Conservation (phyloP, 2,329 filamentous ascomycete species). For the Penicillium paneum region DNA sequence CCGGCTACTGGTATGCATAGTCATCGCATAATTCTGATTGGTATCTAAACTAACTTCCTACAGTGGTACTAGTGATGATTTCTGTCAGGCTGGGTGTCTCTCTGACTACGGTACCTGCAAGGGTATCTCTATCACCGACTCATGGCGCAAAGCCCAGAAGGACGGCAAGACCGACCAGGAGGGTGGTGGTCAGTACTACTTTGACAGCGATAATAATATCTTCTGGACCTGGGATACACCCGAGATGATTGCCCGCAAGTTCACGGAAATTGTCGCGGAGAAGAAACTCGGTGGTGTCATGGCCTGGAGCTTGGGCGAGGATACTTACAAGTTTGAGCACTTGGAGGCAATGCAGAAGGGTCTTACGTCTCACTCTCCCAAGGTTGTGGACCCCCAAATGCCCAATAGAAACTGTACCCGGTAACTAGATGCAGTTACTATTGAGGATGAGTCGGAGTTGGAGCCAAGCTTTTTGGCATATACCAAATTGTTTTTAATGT, state of each 20-base stretch:
- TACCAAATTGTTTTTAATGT: not conserved
- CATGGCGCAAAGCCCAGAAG: conserved; percentile 56
- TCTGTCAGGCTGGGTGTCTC: conserved; percentile 34
- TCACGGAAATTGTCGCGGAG: conserved; percentile 56
- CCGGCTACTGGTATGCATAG: conserved; percentile 35
- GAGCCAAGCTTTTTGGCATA: not conserved
- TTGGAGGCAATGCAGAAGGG: conserved; percentile 44
- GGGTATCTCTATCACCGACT: conserved; percentile 52
- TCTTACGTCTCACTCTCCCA: conserved; percentile 9
- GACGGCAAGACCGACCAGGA: conserved; percentile 56
- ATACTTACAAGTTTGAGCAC: conserved; percentile 48
- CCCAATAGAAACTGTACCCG: not conserved
- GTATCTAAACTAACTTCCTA: conserved; percentile 11
- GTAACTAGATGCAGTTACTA: too few species aligned
- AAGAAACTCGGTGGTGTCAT: conserved; percentile 66
- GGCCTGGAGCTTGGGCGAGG: conserved; percentile 72
- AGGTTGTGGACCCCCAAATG: not conserved
- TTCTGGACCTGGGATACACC: conserved; percentile 76
- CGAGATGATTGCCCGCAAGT: conserved; percentile 59
- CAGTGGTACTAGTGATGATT: conserved; percentile 33
- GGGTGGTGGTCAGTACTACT: conserved; percentile 66
- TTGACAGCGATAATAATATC: conserved; percentile 55
- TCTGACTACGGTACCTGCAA: conserved; percentile 43
- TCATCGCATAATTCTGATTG: not conserved
- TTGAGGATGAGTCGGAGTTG: not conserved